A percentile compares a stretch with the other conserved stretches of the same genome.
Evolutionary conservation across 2,329 filamentous ascomycete species (phyloP).

Genomic region (Fusarium xylarioides): DNA sequence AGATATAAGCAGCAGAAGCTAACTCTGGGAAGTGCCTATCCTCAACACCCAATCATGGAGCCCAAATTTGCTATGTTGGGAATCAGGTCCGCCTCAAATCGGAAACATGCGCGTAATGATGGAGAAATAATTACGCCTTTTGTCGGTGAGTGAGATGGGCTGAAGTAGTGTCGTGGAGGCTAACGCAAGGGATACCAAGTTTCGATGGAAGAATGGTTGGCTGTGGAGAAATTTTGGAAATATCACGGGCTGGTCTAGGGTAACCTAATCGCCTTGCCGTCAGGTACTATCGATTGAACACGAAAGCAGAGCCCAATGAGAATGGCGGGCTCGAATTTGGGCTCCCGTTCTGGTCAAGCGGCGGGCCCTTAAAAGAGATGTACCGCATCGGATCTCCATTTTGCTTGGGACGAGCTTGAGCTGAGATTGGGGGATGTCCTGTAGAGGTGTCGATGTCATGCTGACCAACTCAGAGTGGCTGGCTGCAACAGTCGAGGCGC

Average conservation of each 20-base stretch:
- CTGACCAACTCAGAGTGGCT: slow-evolving; percentile 17
- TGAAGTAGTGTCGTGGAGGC: slow-evolving; percentile 20
- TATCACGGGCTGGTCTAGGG: slow-evolving; percentile 21
- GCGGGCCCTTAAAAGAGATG: slow-evolving; percentile 14
- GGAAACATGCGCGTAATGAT: slow-evolving; percentile 6
- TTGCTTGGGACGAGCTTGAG: slow-evolving; percentile 4
- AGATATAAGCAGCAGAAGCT: not conserved
- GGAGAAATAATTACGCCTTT: not conserved
- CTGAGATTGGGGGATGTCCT: slow-evolving; percentile 18
- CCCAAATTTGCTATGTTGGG: not conserved
- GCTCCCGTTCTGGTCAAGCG: slow-evolving; percentile 25
- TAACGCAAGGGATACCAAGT: slow-evolving; percentile 27
- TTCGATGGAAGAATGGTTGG: slow-evolving; percentile 21
- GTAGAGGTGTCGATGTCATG: slow-evolving; percentile 23
- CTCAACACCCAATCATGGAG: not conserved
- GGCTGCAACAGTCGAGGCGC: slow-evolving; percentile 13
- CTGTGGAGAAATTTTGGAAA: slow-evolving; percentile 19
- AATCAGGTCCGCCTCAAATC: not conserved
- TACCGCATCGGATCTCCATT: slow-evolving; percentile 31
- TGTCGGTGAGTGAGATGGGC: slow-evolving; percentile 17
- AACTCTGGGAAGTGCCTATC: slow-evolving; percentile 4
- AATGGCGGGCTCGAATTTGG: not conserved
- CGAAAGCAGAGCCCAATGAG: slow-evolving; percentile 8
- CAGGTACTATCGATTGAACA: slow-evolving; percentile 18
- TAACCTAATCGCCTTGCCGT: slow-evolving; percentile 15